Conservation (phyloP, 345 rosid species). For the Theobroma cacao region DNA sequence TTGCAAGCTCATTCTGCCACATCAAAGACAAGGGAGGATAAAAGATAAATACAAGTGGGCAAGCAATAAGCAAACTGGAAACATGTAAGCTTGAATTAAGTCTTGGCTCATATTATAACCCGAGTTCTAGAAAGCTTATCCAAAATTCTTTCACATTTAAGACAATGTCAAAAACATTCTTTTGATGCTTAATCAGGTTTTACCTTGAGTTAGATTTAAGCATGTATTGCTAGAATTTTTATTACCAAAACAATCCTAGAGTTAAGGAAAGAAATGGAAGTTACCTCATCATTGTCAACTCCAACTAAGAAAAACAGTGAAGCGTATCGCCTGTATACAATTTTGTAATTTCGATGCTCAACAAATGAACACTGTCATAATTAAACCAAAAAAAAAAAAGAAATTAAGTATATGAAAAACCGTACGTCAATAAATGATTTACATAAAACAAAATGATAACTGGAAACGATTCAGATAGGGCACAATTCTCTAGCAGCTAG, state of each 20-base stretch:
- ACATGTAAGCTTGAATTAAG: neutral
- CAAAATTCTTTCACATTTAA: neutral
- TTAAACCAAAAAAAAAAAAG: neutral
- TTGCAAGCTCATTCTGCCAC: slow-evolving; percentile 83
- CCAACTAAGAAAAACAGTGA: slow-evolving; percentile 96
- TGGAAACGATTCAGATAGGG: neutral
- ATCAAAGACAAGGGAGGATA: neutral
- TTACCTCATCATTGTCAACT: slow-evolving; percentile 92
- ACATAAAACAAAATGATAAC: neutral
- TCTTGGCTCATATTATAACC: neutral
- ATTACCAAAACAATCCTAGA: neutral
- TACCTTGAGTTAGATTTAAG: too few relatives aligned
- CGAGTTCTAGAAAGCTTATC: neutral
- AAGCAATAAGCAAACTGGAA: neutral
- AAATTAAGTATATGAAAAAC: neutral
- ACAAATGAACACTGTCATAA: slow-evolving; percentile 84
- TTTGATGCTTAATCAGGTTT: neutral
- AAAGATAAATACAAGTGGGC: neutral
- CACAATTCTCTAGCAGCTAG: neutral
- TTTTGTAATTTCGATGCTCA: slow-evolving; percentile 97
- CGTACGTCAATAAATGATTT: neutral
- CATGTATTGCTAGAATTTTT: neutral
- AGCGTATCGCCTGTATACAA: slow-evolving; percentile 91
- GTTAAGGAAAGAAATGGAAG: slow-evolving; percentile 8
- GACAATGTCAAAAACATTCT: neutral